Evolutionary conservation across 257 asterid species (phyloP), one percentile per base, ranked within the genome.

Genomic region (Fraxinus americana): DNA sequence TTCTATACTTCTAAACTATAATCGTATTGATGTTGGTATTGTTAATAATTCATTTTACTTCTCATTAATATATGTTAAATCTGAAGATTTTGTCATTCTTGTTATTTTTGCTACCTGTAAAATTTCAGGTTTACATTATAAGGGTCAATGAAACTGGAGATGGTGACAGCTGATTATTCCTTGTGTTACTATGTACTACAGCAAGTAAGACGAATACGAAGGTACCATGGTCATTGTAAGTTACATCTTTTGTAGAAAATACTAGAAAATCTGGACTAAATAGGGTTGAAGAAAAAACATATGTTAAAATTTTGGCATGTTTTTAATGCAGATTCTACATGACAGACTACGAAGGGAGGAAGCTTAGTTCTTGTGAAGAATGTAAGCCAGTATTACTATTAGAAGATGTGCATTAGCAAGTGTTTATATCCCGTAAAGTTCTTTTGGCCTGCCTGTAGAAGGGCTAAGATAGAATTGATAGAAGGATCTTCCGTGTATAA

Each of bases 111-210:
- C 13, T 63, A 0, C 29, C 35, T 4, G 14, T 59, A 59, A 61
- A 63, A 63, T 63, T 27, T 63, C 69, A 63, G 69, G 69, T 63
- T 27, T 63, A 63, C 36, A 63, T 63, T 27, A 63, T 63, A 27
- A 63, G 69, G 34, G 69, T 63, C 1, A 63, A 63, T 25, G 69
- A 63, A 63, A 63, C 9, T 3, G 67, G 16, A 59, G 67, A 59
- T 59, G 67, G 29, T 21, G 69, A 63, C 6, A 27, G 1, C 19
- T 63, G 36, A 63, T 63, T 8, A 63, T 27, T 63, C 35, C 27
- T 12, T 11, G 11, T 2, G 1, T 61, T 61, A 63, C 34, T 63
- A 10, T 63, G n/a, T 63, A 11, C 25, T 17, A n/a, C 66, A 6
- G 27, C n/a, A 17, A 17, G 63, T 6, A 57, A 6, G 59, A 14